Conservation (phyloP, 2,329 filamentous ascomycete genomes). For the Chlorencoelia australis region DNA sequence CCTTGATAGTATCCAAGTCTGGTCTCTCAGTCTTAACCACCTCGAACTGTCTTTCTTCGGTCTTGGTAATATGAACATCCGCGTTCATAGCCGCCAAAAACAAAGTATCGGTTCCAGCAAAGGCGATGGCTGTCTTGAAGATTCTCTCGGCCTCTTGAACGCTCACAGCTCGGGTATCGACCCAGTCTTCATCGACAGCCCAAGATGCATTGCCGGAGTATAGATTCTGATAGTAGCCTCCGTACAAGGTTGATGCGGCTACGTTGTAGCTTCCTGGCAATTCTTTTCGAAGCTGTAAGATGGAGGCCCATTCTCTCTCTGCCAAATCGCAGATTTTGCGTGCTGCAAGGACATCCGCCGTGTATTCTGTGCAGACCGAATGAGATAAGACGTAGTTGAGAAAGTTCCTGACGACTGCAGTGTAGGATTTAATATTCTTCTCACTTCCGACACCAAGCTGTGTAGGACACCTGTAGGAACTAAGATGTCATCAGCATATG, state of each 20-base stretch:
- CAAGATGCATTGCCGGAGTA: constrained; percentile 11
- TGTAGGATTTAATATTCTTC: constrained; percentile 45
- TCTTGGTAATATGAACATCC: constrained; percentile 32
- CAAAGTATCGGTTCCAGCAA: constrained; percentile 28
- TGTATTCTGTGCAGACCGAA: constrained; percentile 76
- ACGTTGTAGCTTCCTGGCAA: constrained; percentile 75
- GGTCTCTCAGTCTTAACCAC: constrained; percentile 43
- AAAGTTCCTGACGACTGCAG: constrained; percentile 71
- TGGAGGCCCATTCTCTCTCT: constrained; percentile 53
- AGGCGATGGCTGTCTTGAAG: constrained; percentile 36
- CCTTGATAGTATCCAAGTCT: constrained; percentile 30
- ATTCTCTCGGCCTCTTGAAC: constrained; percentile 33
- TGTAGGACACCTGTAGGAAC: constrained; percentile 46
- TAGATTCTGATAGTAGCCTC: constrained; percentile 30
- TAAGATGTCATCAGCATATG: constrained; percentile 21
- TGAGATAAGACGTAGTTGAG: constrained; percentile 80
- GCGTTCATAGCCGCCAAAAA: constrained; percentile 25
- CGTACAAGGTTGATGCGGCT: constrained; percentile 62
- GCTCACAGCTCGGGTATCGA: constrained; percentile 14
- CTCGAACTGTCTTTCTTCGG: constrained; percentile 49
- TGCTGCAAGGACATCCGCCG: constrained; percentile 54
- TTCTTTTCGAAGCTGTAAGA: constrained; percentile 37
- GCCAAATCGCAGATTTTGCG: constrained; percentile 57
- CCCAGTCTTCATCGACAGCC: constrained; percentile 18
- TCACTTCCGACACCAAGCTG: constrained; percentile 45